phyloP scores from a whole-genome alignment of 2,329 filamentous ascomycete species.

The Aspergillus sp. region DNA sequence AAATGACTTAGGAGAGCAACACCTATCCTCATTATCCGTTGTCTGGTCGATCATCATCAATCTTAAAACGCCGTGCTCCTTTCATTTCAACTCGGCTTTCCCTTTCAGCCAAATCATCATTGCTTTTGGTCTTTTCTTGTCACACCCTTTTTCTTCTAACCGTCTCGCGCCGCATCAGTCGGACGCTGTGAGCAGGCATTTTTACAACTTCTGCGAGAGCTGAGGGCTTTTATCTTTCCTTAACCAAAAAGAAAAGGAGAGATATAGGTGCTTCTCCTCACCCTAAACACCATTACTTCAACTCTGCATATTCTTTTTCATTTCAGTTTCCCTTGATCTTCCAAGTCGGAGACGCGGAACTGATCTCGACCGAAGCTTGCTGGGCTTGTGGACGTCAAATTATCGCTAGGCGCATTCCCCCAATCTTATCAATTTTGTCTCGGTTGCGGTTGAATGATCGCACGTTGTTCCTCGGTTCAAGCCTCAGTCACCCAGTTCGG shows the following conservation, averaged over 20 bases:
- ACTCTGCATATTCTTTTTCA: conserved; percentile 8
- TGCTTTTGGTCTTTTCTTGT: conserved; percentile 21
- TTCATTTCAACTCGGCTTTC: conserved; percentile 13
- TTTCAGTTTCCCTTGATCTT: conserved; percentile 17
- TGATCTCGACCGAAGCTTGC: conserved; percentile 28
- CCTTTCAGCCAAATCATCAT: conserved; percentile 13
- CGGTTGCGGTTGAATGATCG: background rate
- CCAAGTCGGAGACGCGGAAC: conserved; percentile 15
- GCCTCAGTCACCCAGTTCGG: background rate
- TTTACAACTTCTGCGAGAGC: conserved; percentile 19
- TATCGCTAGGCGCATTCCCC: background rate
- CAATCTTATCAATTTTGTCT: background rate
- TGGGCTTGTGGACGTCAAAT: conserved; percentile 29
- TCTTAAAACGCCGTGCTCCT: conserved; percentile 6
- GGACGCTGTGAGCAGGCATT: conserved; percentile 39
- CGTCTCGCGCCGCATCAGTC: conserved; percentile 31
- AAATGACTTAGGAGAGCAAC: background rate
- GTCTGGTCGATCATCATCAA: conserved; percentile 25
- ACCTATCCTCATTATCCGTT: conserved; percentile 4
- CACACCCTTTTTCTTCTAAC: conserved; percentile 17
- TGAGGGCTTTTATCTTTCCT: conserved; percentile 4
- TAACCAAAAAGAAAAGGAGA: conserved; percentile 8
- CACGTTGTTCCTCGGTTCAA: background rate
- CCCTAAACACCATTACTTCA: background rate
- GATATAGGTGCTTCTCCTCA: conserved; percentile 6